phyloP scores from a whole-genome alignment of 768 basidiomycete species.

The Tulasnella calospora region DNA sequence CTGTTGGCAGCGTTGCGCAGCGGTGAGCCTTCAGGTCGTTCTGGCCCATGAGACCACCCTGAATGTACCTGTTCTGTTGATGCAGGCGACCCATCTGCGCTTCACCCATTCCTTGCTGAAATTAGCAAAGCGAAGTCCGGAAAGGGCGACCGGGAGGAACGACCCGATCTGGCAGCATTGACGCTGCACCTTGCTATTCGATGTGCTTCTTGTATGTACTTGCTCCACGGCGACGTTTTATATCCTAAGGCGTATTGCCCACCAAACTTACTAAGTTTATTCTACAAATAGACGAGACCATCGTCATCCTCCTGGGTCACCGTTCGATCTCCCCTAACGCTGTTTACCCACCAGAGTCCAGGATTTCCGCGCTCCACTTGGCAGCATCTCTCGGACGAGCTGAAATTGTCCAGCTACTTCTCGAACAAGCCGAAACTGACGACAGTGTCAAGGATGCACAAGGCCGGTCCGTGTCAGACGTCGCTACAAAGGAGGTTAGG shows the following conservation, averaged over 20 bases:
- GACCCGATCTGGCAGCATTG: conserved; percentile 61
- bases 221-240: background rate
- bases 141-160: conserved; percentile 44
- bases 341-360: conserved; percentile 64
- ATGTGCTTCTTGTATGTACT: conserved; percentile 60
- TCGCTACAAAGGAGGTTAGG: conserved; percentile 64
- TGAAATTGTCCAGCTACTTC: conserved; percentile 67
- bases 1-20: conserved; percentile 57
- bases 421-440: conserved; percentile 75
- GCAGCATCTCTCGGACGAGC: conserved; percentile 65
- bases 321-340: conserved; percentile 76
- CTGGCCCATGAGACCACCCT: background rate
- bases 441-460: conserved; percentile 66
- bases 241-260: background rate
- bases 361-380: conserved; percentile 67
- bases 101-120: conserved; percentile 77
- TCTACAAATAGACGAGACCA: conserved; percentile 51
- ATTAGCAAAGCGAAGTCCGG: conserved; percentile 55
- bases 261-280: background rate
- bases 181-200: conserved; percentile 79
- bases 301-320: conserved; percentile 62
- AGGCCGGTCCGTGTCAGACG: conserved; percentile 65
- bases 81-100: conserved; percentile 66
- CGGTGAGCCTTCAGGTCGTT: conserved; percentile 40
- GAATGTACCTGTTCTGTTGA: background rate